Base-by-base conservation (phyloP, 805 yeast genomes). In the Saturnispora halmiae region DNA sequence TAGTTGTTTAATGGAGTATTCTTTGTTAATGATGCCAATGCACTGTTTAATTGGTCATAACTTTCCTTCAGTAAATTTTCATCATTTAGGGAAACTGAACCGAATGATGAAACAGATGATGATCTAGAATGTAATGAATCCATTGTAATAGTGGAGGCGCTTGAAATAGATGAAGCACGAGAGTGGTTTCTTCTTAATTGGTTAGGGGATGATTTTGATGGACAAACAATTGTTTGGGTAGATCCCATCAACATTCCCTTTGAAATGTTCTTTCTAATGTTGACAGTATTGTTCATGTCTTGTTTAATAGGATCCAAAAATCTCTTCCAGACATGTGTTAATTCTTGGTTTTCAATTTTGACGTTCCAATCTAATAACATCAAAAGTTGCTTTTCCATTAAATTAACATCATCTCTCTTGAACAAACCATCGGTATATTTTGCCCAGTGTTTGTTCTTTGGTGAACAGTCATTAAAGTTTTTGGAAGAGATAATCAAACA, bases 401-500 rank as follows among this genome's bases (percentile, higher is more conserved):
- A 65, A 58, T 81, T 82, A 48, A 82, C 75, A 56, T 82, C 94
- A 47, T 76, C 76, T 41, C 70, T 60, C 35, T 68, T 64, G 61
- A 82, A 81, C 31, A 82, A 65, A 2, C 84, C 86, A 52, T 82
- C 87, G 5, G 90, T 79, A 60, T 79, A 79, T 50, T 70, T 73
- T 31, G 85, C 77, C 94, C 94, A 82, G 59, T 82, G 87, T 49
- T 68, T 67, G 61, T 82, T 82, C 54, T 79, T 77, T 46, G 90
- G 87, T 10, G 84, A 76, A 5, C 82, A 75, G 56, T 82, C 94
- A 60, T 82, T 82, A 65, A 79, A 82, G 60, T 67, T 77, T 58
- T 82, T 82, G 35, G 86, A 74, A 14, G 85, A 74, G 46, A 82
- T 66, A 44, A 82, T 80, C 51, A 82, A 64, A 55, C 87, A 79